Conservation (phyloP, 306 rosid species). For the Acacia melanoxylon region DNA sequence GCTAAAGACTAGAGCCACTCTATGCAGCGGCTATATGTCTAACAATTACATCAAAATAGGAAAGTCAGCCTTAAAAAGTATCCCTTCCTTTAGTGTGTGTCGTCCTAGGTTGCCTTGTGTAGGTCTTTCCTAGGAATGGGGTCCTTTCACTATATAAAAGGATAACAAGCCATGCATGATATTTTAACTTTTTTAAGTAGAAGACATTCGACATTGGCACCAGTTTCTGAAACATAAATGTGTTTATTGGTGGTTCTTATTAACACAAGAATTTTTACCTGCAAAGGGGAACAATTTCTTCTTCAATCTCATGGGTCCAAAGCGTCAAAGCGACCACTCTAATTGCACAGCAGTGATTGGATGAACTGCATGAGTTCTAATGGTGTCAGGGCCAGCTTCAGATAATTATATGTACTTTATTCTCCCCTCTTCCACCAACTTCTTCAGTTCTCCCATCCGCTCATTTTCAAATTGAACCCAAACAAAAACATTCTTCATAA, state of each 20-base stretch:
- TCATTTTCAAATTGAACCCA: neutral
- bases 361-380: constrained; percentile 76
- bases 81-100: too few species aligned
- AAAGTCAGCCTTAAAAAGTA: too few species aligned
- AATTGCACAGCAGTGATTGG: constrained; percentile 73
- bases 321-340: constrained; percentile 81
- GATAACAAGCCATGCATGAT: too few species aligned
- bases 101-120: too few species aligned
- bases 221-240: too few species aligned
- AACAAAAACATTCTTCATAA: constrained; percentile 1
- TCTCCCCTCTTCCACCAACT: constrained; percentile 69
- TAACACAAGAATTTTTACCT: constrained; percentile 31
- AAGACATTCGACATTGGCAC: neutral
- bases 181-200: neutral
- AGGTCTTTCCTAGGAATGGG: too few species aligned
- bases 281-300: constrained; percentile 69
- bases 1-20: too few species aligned
- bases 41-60: too few species aligned
- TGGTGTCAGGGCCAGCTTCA: constrained; percentile 70
- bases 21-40: too few species aligned
- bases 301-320: constrained; percentile 78
- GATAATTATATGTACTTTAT: constrained; percentile 67
- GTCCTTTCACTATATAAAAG: too few species aligned
- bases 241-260: neutral
- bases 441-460: constrained; percentile 68